These are phyloP conservation scores for Ajuga reptans DNA, from an alignment of 305 asterid species.

Conservation along the genomic window DNA sequence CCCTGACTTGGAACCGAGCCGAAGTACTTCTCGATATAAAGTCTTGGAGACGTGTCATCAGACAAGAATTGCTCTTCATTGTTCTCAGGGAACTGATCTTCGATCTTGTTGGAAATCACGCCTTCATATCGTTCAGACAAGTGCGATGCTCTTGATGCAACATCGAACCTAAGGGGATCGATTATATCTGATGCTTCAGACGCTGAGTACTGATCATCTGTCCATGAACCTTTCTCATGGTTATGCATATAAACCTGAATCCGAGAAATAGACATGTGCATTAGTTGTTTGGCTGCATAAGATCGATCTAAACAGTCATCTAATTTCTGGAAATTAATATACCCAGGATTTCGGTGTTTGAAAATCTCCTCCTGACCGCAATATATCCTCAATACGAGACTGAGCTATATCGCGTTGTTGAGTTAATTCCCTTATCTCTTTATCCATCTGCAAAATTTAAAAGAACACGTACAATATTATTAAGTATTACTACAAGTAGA, in stretches of 20 bases:
- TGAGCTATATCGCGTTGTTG: conserved; percentile 68
- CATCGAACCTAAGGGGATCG: conserved; percentile 47
- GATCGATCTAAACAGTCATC: too few relatives aligned
- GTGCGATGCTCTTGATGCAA: conserved; percentile 33
- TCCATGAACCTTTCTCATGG: conserved; percentile 42
- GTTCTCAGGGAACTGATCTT: conserved; percentile 38
- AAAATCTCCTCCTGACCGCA: conserved; percentile 34
- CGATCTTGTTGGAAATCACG: conserved; percentile 24
- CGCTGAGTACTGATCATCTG: conserved; percentile 44
- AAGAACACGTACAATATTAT: too few relatives aligned
- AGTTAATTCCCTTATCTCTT: conserved; percentile 58
- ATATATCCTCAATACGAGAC: conserved; percentile 39
- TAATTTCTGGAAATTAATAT: too few relatives aligned
- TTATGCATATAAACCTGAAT: neutral
- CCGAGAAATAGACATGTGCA: too few relatives aligned
- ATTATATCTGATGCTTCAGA: conserved; percentile 65
- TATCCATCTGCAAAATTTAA: conserved; percentile 57
- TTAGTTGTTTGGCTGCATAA: too few relatives aligned
- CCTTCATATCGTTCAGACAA: conserved; percentile 37
- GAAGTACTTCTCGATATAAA: conserved; percentile 73
- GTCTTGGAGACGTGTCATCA: conserved; percentile 60
- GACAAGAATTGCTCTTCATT: conserved; percentile 67
- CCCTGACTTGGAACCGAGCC: conserved; percentile 90
- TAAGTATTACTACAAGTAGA: too few relatives aligned
- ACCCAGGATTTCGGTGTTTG: conserved; percentile 53